Base-by-base conservation (phyloP, 768 basidiomycete genomes). In the Naematelia aurantialba region DNA sequence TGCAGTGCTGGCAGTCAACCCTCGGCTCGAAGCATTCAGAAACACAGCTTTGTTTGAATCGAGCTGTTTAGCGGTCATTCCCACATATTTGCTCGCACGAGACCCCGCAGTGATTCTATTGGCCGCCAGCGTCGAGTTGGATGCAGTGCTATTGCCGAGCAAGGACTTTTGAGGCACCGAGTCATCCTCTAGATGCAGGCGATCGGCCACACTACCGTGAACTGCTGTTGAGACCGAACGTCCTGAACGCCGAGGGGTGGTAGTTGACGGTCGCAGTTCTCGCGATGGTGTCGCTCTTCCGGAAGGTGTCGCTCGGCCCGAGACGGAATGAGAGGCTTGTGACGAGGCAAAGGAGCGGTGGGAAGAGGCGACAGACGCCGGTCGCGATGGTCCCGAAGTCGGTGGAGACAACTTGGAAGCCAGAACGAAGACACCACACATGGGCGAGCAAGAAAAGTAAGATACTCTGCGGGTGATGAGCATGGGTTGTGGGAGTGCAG, bases 361-460 rank as follows among this genome's bases (percentile, higher is more conserved):
- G 51, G 85, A 85, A 8, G 90, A 93, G 2, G 87, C 85, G 30
- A 88, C 90, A 2, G 91, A 93, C 0, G 87, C 79, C 0, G 92
- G 88, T 14, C 90, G 83, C 21, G 82, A 79, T 1, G 81, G 82
- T 12, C 85, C 84, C 19, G 85, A 84, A 2, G 88, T 90, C 4
- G 89, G 85, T 3, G 84, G 69, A 1, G 91, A 88, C 19, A 99
- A 83, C 75, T 96, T 96, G 30, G 83, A 79, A 1, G 85, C 80
- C 4, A 88, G 85, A 21, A 94, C 87, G 73, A 98, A 99, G 39
- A 99, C 89, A 25, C 94, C 94, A 61, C 91, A 93, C 46, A 84
- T 83, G 0, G 85, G 84, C 17, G 89, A 84, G 76, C 93, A 97
- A 1, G 79, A 66, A 67, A 99, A 99, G 75, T 99, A 97, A 68